Evolutionary conservation across 2,329 filamentous ascomycete species (phyloP), one percentile per base, ranked within the genome.

Genomic region (Penicillium hesseltinei): DNA sequence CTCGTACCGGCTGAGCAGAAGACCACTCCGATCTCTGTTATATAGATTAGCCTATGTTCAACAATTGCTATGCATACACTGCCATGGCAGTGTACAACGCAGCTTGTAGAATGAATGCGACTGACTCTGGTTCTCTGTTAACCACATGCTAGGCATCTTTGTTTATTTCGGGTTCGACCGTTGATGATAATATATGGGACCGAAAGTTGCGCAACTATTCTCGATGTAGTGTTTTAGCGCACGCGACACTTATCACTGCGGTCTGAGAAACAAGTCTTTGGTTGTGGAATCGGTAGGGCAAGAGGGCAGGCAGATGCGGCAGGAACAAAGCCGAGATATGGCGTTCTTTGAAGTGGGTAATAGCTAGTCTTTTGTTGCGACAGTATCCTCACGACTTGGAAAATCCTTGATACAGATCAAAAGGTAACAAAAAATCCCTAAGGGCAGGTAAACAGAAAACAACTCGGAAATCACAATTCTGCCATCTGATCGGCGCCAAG

Each of bases 1-100:
- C 21, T 31, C 90, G 67, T 88, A 96, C 92, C 93, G 71, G 92
- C 93, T 72, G 91, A 94, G 84, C 94, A 97, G 82, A 99, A 99
- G 74, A 92, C 91, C 62, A 97, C 92, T 68, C 94, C 94, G 71
- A 97, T 89, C 78, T 99, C 94, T 97, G 71, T 67, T 27, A n/a
- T 40, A 40, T 19, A 44, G 1, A 51, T 73, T 59, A 72, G 66
- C 60, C 36, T 54, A 50, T 48, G 27, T 47, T 59, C 19, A 9
- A 19, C 23, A 19, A 23, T 46, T 23, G 33, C 21, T 21, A 31
- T 17, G 10, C 29, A n/a, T 36, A 7, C 10, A 39, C 25, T 52
- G 25, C n/a, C 23, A 25, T 19, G 23, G 15, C 9, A 39, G 31
- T 54, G n/a, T 10, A 38, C n/a, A 36, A 4, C 25, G 17, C 19